Base-by-base conservation (phyloP, 2,329 filamentous ascomycete genomes). In the Diaporthe capsici region DNA sequence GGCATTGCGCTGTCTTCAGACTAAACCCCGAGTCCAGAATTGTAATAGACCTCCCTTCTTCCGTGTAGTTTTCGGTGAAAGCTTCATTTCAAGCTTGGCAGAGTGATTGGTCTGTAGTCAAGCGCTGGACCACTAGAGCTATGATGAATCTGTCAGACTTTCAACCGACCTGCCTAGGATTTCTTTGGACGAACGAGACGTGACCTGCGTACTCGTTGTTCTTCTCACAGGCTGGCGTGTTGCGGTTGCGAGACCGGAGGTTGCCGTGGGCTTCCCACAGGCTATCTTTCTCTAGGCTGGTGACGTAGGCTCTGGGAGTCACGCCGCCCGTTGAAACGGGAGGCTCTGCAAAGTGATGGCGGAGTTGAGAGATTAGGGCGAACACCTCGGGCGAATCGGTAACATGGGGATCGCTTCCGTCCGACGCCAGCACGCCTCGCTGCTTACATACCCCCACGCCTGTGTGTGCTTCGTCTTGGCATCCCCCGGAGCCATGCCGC, bases 381-480 rank as follows among this genome's bases (percentile, higher is more conserved):
- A 55, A 53, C 65, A 55, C 7, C 34, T 42, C 5, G 9, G 49
- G 65, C 65, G 49, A 70, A 70, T 70, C 49, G 65, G 65, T 22
- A 22, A 22, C 8, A 55, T n/a, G 55, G 31, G 34, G 22, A 55
- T 37, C 15, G 34, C 49, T 55, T 55, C 65, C 65, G 49, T 39
- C 65, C 49, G 65, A 55, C 65, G 49, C 65, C 65, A 70, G 65
- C 65, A 70, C n/a, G 65, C 65, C 65, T 70, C 65, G 34, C 49
- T 70, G 65, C 65, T 70, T 25, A 70, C 65, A 28, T 28, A 3
- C 65, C 49, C 65, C 65, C 65, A 70, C 65, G 65, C 65, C 34
- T 34, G n/a, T 55, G 65, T 53, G 47, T 42, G 31, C n/a, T 70
- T 70, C 65, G 65, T 55, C 65, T 70, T 70, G 65, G 65, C 65